These are phyloP conservation scores for Lycium barbarum DNA, from an alignment of 257 asterid genomes.

Conservation along the genomic window DNA sequence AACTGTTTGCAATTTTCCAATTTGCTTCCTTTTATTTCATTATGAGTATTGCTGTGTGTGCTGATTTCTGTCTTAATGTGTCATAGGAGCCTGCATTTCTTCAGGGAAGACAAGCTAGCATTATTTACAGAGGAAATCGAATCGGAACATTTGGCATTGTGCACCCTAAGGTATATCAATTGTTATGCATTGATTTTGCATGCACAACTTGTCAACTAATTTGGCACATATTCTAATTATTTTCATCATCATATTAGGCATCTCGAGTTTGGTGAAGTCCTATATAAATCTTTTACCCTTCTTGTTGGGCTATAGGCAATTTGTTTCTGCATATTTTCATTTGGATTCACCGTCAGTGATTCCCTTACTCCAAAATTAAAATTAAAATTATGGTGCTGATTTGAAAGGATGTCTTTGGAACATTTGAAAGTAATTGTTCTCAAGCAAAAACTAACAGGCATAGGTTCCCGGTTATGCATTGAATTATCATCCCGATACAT, in stretches of 20 bases:
- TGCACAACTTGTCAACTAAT: background rate
- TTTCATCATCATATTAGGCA: background rate
- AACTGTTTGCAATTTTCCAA: constrained; percentile 33
- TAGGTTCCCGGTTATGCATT: background rate
- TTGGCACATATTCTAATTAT: background rate
- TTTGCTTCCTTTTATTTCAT: background rate
- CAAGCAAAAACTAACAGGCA: background rate
- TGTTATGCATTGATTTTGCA: background rate
- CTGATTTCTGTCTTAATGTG: constrained; percentile 25
- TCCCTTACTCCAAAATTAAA: background rate
- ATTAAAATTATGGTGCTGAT: background rate
- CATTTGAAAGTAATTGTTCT: background rate
- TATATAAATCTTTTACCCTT: background rate
- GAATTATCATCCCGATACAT: background rate
- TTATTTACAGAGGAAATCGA: constrained; percentile 62
- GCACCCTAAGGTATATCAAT: constrained; percentile 80
- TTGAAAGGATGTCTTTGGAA: too few species aligned
- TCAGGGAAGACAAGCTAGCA: constrained; percentile 71
- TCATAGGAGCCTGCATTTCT: constrained; percentile 91
- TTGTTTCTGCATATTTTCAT: background rate
- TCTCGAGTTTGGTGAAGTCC: background rate
- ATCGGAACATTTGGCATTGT: constrained; percentile 80
- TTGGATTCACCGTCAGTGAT: background rate
- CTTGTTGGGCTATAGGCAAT: background rate
- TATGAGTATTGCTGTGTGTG: constrained; percentile 16